Evolutionary conservation across 73 alveolate genomes (phyloP), one percentile per base, ranked within the genome.

Genomic region (Blepharisma stoltei): DNA sequence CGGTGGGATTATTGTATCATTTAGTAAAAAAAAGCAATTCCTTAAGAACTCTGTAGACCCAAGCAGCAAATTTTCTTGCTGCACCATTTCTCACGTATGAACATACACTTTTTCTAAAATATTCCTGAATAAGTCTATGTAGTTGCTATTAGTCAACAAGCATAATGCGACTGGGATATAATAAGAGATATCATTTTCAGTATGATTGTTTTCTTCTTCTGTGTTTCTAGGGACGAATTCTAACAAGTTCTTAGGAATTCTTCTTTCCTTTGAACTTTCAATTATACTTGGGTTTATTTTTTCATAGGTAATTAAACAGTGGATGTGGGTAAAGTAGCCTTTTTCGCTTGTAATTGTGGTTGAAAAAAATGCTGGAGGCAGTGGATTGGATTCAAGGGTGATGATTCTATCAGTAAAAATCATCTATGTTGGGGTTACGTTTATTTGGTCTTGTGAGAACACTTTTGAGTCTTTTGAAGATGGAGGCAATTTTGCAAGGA

Each of bases 1-100:
- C 18, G 73, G 73, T 25, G 73, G 73, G 45, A 14, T 18, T n/a
- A 60, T 60, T 9, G 23, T 14, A 38, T 60, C 73, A 25, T 60
- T 60, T 3, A 60, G 45, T 5, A 60, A 60, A 14, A 60, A 9
- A 25, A n/a, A 60, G 23, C n/a, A n/a, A 60, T n/a, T 60, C 73
- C 73, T 60, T 38, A 60, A 14, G 45, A 60, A 60, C 73, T 60
- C 73, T 9, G 23, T 25, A 20, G 73, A 60, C n/a, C n/a, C 48
- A 8, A 60, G 46, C 11, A 60, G 38, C 65, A 14, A 18, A 60
- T 20, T 60, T 14, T 60, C 46, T 14, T n/a, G 14, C n/a, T 18
- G 0, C 23, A 9, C 46, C 14, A 60, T 60, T 3, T 25, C 38
- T 18, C 11, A 8, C 38, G 23, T 8, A 60, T 14, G 23, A 2